Base-by-base conservation (phyloP, 192 early-diverging fungal species). In the Cetraspora pellucida region DNA sequence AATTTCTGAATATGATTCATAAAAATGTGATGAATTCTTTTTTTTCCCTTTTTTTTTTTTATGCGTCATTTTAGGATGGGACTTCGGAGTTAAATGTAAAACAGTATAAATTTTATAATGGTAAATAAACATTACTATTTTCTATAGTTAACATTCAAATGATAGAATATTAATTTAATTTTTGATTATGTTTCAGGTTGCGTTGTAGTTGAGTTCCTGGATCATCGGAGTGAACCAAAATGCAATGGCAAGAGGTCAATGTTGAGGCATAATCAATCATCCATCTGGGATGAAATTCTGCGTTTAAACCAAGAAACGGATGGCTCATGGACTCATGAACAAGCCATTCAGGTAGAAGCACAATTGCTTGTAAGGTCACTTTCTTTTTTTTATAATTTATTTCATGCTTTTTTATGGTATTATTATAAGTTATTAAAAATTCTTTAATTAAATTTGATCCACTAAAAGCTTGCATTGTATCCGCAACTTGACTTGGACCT, bases 351-450 rank as follows among this genome's bases (percentile, higher is more conserved):
- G 30, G 8, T 54, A 16, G 69, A 71, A 25, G 30, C 69, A 7
- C 11, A 71, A 30, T 71, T 71, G 30, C 49, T 71, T n/a, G 69
- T 71, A 71, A 52, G 16, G 25, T 27, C 28, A n/a, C 25, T 21
- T 4, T 28, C 14, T 28, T 27, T 27, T 49, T 28, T 14, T 21
- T 47, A 9, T 1, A 25, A 70, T 27, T 49, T 52, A 27, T 7
- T 6, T 7, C 37, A 37, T 37, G 37, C 37, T 37, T 37, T 37
- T 37, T 37, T 37, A 6, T 37, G 37, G 37, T 37, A 37, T 37
- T 37, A 37, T 37, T 6, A 6, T 37, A 37, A 1, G 37, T 37
- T 37, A 37, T 1, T 37, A 37, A 37, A 37, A 37, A 37, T 37
- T 37, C 7, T 44, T 47, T 19, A 44, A 28, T 45, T n/a, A 10